A percentile compares a stretch with the other conserved stretches of the same genome.
Conservation (phyloP, 2,329 filamentous ascomycete species). For the Penicillium sp. region DNA sequence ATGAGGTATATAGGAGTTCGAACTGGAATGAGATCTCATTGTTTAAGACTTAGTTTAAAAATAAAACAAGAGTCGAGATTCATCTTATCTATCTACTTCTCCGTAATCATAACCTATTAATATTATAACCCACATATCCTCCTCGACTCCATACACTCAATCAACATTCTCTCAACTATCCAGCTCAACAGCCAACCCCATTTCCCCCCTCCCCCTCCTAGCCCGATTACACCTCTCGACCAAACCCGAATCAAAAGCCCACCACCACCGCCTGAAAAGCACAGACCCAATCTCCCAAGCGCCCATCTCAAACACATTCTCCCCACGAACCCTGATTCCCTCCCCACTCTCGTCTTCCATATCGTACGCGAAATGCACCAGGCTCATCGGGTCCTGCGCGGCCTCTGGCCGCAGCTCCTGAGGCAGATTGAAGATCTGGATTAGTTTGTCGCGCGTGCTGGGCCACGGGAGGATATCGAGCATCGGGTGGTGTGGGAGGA, state of each 20-base stretch:
- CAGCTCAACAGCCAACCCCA: slow-evolving; percentile 15
- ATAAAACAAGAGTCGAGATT: background rate
- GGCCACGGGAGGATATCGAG: slow-evolving; percentile 66
- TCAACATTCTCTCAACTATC: no score
- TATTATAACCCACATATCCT: background rate
- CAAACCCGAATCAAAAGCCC: slow-evolving; percentile 60
- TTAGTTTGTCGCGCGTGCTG: slow-evolving; percentile 56
- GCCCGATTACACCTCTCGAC: slow-evolving; percentile 60
- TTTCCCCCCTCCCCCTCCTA: slow-evolving; percentile 53
- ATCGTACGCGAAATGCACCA: slow-evolving; percentile 61
- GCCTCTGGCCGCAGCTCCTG: slow-evolving; percentile 53
- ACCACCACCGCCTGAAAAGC: slow-evolving; percentile 67
- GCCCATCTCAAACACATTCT: slow-evolving; percentile 54
- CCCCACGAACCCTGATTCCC: slow-evolving; percentile 56
- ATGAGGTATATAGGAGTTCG: slow-evolving; percentile 39
- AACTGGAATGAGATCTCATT: slow-evolving; percentile 21
- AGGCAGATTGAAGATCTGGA: slow-evolving; percentile 58
- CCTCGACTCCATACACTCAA: background rate
- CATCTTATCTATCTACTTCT: background rate
- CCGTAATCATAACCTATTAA: background rate
- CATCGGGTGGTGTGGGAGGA: slow-evolving; percentile 61
- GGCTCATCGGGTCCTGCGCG: slow-evolving; percentile 53
- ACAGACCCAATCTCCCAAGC: slow-evolving; percentile 64
- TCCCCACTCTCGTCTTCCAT: slow-evolving; percentile 60
- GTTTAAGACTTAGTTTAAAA: background rate